phyloP scores from a whole-genome alignment of 805 yeast genomes.

The Torulaspora maleeae region DNA sequence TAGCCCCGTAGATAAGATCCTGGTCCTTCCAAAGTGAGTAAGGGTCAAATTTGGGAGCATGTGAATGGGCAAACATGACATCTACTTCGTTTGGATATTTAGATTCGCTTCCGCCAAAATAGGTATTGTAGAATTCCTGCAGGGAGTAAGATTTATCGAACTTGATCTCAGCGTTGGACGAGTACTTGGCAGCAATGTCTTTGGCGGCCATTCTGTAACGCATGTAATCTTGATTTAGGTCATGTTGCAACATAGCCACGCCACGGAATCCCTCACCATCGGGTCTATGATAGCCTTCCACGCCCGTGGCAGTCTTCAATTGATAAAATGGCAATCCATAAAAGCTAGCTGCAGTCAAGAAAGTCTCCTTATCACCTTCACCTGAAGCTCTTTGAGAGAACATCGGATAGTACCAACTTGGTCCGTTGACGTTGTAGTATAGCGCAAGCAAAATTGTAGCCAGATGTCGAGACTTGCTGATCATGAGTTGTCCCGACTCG shows the following conservation, averaged over 20 bases:
- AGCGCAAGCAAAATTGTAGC: slow-evolving; percentile 55
- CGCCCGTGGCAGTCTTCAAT: slow-evolving; percentile 37
- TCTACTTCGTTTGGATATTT: slow-evolving; percentile 17
- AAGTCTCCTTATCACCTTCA: slow-evolving; percentile 76
- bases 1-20: slow-evolving; percentile 22
- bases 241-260: slow-evolving; percentile 73
- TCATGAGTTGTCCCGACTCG: slow-evolving; percentile 69
- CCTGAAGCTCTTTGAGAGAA: slow-evolving; percentile 78
- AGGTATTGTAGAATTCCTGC: slow-evolving; percentile 20
- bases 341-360: slow-evolving; percentile 52
- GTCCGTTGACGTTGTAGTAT: slow-evolving; percentile 67
- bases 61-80: slow-evolving; percentile 38
- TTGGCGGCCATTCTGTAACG: slow-evolving; percentile 20
- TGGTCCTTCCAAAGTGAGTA: slow-evolving; percentile 22
- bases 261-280: slow-evolving; percentile 48
- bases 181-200: slow-evolving; percentile 15
- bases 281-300: slow-evolving; percentile 38
- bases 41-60: slow-evolving; percentile 40
- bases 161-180: slow-evolving; percentile 9
- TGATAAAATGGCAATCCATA: slow-evolving; percentile 49
- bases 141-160: slow-evolving; percentile 20
- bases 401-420: slow-evolving; percentile 61
- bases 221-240: slow-evolving; percentile 57
- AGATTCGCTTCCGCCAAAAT: slow-evolving; percentile 14
- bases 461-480: slow-evolving; percentile 57